A percentile compares a stretch with the other conserved stretches of the same genome.
These are phyloP conservation scores for Ramichloridium luteum DNA, from an alignment of 2,329 filamentous ascomycete species.

Conservation along the genomic window DNA sequence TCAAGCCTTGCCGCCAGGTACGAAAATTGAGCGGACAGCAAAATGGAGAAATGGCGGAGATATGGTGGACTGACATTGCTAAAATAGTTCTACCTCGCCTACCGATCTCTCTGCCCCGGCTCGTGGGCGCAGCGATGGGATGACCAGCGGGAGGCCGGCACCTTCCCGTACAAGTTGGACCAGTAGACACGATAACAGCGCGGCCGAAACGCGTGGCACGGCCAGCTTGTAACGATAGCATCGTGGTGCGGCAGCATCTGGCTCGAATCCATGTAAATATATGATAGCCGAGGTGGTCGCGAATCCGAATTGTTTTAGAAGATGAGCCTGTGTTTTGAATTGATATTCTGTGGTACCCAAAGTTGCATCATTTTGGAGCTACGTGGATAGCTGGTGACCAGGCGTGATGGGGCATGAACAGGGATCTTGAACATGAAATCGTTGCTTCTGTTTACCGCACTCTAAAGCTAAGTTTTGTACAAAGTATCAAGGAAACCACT, in stretches of 20 bases:
- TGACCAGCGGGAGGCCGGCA: conserved; percentile 65
- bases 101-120: conserved; percentile 93
- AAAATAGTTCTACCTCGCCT: conserved; percentile 95
- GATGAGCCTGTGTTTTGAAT: too few relatives aligned
- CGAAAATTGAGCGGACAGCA: conserved; percentile 8
- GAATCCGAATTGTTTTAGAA: neutral
- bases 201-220: too few relatives aligned
- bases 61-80: neutral
- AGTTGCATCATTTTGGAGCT: too few relatives aligned
- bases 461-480: conserved; percentile 61
- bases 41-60: neutral
- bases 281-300: neutral
- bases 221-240: too few relatives aligned
- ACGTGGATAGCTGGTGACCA: too few relatives aligned
- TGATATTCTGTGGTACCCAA: too few relatives aligned
- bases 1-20: conserved; percentile 94
- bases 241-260: too few relatives aligned
- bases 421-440: neutral
- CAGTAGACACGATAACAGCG: conserved; percentile 28
- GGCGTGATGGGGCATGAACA: too few relatives aligned
- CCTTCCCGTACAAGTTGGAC: conserved; percentile 41
- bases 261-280: too few relatives aligned
- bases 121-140: conserved; percentile 93
- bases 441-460: neutral
- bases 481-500: conserved; percentile 83